phyloP scores from a whole-genome alignment of 1,139 yeast species.

The Pneumocystis oryctolagi region DNA sequence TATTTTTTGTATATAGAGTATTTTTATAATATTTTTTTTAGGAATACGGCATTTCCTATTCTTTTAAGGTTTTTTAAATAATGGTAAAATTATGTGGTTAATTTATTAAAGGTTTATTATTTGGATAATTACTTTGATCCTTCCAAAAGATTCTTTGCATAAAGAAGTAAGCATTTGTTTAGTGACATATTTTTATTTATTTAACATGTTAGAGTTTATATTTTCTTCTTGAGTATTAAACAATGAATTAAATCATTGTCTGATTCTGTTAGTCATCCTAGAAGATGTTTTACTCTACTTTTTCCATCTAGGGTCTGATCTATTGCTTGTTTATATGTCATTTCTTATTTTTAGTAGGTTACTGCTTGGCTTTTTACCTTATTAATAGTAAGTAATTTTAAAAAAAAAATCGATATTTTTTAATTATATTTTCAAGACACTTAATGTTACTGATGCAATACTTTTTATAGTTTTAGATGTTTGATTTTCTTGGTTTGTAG shows the following conservation, averaged over 20 bases:
- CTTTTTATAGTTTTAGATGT: slow-evolving; percentile 67
- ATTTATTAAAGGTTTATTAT: neutral
- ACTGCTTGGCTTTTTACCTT: slow-evolving; percentile 88
- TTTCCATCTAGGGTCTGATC: slow-evolving; percentile 52
- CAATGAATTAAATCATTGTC: slow-evolving; percentile 20
- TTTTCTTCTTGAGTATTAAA: slow-evolving; percentile 3
- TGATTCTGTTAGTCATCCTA: slow-evolving; percentile 61
- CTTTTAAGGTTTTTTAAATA: slow-evolving; percentile 5
- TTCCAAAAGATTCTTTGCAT: slow-evolving; percentile 9
- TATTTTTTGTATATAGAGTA: neutral
- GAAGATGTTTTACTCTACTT: slow-evolving; percentile 83
- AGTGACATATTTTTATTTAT: neutral
- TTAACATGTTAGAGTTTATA: neutral
- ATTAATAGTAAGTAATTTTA: slow-evolving; percentile 32
- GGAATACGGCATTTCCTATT: slow-evolving; percentile 14
- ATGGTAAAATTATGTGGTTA: neutral
- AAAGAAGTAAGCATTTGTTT: slow-evolving; percentile 1
- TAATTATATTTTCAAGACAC: slow-evolving; percentile 9
- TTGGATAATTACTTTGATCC: neutral
- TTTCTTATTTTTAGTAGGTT: slow-evolving; percentile 27
- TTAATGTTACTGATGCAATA: slow-evolving; percentile 64
- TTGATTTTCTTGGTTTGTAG: slow-evolving; percentile 23
- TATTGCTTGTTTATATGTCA: neutral
- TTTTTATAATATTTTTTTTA: neutral
- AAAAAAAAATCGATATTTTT: neutral